phyloP scores from a whole-genome alignment of 768 basidiomycete species.

The Phlegmacium glaucopus region DNA sequence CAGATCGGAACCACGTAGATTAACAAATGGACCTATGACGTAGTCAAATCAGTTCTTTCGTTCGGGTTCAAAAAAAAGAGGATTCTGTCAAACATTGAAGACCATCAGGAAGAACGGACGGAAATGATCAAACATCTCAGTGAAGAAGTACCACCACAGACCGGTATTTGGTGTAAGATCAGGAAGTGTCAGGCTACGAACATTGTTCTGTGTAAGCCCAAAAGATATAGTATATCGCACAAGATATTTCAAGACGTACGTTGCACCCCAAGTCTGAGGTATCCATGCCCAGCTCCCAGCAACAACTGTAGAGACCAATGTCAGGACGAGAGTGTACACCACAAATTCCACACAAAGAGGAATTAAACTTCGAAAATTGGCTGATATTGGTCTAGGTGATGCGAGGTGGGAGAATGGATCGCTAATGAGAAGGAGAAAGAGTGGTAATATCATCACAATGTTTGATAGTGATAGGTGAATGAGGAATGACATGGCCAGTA shows the following conservation, averaged over 20 bases:
- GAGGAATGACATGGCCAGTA: slow-evolving; percentile 69
- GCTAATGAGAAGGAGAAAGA: slow-evolving; percentile 60
- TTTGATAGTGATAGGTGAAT: slow-evolving; percentile 74
- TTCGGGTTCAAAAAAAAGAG: neutral
- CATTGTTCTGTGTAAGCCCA: neutral
- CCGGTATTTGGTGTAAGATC: slow-evolving; percentile 94
- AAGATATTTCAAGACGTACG: slow-evolving; percentile 41
- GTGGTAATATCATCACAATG: slow-evolving; percentile 59
- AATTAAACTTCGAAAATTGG: slow-evolving; percentile 24
- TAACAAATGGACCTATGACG: slow-evolving; percentile 67
- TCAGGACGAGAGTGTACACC: slow-evolving; percentile 46
- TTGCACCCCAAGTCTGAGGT: slow-evolving; percentile 79
- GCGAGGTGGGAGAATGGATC: slow-evolving; percentile 67
- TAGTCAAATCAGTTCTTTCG: neutral
- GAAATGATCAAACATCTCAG: slow-evolving; percentile 99
- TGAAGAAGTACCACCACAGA: slow-evolving; percentile 99
- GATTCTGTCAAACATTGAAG: slow-evolving; percentile 66
- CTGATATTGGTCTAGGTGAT: slow-evolving; percentile 44
- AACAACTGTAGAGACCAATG: slow-evolving; percentile 48
- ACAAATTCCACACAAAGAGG: slow-evolving; percentile 48
- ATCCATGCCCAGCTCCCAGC: slow-evolving; percentile 69
- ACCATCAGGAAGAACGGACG: slow-evolving; percentile 93
- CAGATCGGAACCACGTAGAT: slow-evolving; percentile 84
- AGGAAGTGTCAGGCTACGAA: slow-evolving; percentile 67
- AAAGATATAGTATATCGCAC: neutral